Base-by-base conservation (phyloP, 1,284 basidiomycete species). In the Mycosarcoma mackinlayi region DNA sequence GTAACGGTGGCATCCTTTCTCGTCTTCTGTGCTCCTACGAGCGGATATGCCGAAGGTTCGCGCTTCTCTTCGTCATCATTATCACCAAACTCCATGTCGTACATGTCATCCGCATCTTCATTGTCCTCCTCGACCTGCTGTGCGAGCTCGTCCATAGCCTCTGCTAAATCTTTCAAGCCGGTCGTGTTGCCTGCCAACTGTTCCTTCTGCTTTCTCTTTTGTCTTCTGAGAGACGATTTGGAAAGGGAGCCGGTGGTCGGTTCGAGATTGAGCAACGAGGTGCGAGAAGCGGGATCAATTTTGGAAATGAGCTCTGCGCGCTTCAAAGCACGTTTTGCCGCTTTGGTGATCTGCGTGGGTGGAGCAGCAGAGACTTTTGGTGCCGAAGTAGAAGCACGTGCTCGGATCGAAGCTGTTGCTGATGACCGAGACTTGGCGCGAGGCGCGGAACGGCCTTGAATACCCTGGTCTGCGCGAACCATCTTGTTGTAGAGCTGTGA, bases 131-230 rank as follows among this genome's bases (percentile, higher is more conserved):
- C 27, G 2, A 75, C 52, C 31, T 52, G 47, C 35, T 66, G 63
- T 6, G 56, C 63, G 9, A 66, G 48, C 27, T 70, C 66, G 6
- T 66, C 55, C 53, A 78, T 50, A 2, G 60, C 76, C 6, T 59
- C 74, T 9, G 47, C 51, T 7, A 81, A 35, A 16, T 77, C 77
- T 31, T 73, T 68, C 63, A 79, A 41, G 9, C 79, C 79, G 8
- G 70, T 50, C 1, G 46, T 37, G 66, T 79, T 77, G 18, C 73
- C 76, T 1, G 69, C 78, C 0, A 81, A 51, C 51, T 80, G 72
- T 34, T 81, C 75, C 24, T 72, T 68, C 50, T 61, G 54, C 28
- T 63, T 73, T 34, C 74, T 56, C 63, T 81, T 81, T 23, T 63
- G 60, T 13, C 79, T 54, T 16, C 76, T 65, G 16, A 76, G 39